A percentile compares a stretch with the other conserved stretches of the same genome.
Evolutionary conservation across 805 yeast species (phyloP).

Genomic region (Blastobotrys attinorum): DNA sequence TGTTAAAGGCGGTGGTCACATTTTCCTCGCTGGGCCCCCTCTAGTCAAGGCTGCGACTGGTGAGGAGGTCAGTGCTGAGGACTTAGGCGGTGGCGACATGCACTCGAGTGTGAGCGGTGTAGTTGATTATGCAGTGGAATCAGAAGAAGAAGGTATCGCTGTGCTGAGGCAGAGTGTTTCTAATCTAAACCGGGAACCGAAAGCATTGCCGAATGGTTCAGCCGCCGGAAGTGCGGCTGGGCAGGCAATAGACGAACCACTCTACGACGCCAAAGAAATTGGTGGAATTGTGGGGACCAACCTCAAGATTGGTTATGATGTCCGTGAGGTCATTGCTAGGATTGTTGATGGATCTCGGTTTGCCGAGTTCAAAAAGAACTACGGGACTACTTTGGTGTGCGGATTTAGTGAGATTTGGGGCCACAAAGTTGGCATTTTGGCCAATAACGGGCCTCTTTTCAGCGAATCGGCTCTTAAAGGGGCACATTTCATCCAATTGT

Average conservation of each 20-base stretch:
- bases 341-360: constrained; percentile 27
- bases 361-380: constrained; percentile 25
- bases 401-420: constrained; percentile 26
- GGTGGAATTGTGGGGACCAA: constrained; percentile 27
- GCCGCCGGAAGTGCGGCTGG: constrained; percentile 1
- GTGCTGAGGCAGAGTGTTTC: constrained; percentile 21
- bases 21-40: constrained; percentile 29
- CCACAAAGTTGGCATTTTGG: constrained; percentile 26
- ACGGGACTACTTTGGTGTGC: constrained; percentile 25
- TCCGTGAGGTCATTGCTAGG: constrained; percentile 27
- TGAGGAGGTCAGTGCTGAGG: constrained; percentile 26
- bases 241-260: constrained; percentile 19
- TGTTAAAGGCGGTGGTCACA: constrained; percentile 27
- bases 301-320: constrained; percentile 24
- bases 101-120: constrained; percentile 27
- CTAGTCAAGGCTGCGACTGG: constrained; percentile 31
- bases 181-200: constrained; percentile 15
- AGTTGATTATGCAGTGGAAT: constrained; percentile 24
- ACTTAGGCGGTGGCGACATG: constrained; percentile 29
- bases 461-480: constrained; percentile 28
- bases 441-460: constrained; percentile 27
- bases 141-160: constrained; percentile 27
- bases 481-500: constrained; percentile 28
- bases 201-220: not conserved
- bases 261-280: constrained; percentile 24